Percentiles rank a stretch among this genome's conserved stretches.
These are phyloP conservation scores for Rhodosporidiobolus sp. DNA, from an alignment of 768 basidiomycete species.

Conservation along the genomic window DNA sequence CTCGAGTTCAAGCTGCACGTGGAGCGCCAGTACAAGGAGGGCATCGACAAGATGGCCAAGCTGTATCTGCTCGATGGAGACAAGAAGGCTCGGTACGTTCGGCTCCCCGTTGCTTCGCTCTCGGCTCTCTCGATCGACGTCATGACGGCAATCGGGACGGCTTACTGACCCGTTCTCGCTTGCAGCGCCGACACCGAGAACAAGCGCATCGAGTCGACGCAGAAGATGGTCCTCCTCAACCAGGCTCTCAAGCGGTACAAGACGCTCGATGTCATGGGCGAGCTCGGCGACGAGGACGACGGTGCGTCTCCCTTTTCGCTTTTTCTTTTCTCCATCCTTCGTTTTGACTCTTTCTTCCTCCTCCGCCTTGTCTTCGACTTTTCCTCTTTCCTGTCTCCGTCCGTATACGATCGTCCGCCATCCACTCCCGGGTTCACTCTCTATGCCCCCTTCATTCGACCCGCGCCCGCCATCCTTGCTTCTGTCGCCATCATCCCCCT, in stretches of 20 bases:
- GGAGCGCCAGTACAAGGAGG: constrained; percentile 95
- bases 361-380: neutral
- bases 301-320: constrained; percentile 52
- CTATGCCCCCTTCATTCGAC: too few relatives aligned
- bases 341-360: neutral
- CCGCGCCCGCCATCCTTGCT: too few relatives aligned
- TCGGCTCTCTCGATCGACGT: neutral
- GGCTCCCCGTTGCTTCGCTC: neutral
- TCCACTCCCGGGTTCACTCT: too few relatives aligned
- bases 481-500: neutral
- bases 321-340: neutral
- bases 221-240: constrained; percentile 89
- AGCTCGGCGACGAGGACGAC: constrained; percentile 64
- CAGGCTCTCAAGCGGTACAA: constrained; percentile 93
- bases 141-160: neutral
- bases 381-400: too few relatives aligned
- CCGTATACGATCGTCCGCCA: too few relatives aligned
- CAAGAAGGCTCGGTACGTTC: constrained; percentile 74
- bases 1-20: constrained; percentile 99
- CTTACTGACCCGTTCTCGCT: neutral
- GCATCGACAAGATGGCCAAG: constrained; percentile 98
- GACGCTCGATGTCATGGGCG: constrained; percentile 88
- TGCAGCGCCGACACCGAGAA: constrained; percentile 69
- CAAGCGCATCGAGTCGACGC: constrained; percentile 90
- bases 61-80: constrained; percentile 92